A percentile compares a stretch with the other conserved stretches of the same genome.
Evolutionary conservation across 495 filamentous ascomycete species (phyloP).

Genomic region (Daldinia decipiens): DNA sequence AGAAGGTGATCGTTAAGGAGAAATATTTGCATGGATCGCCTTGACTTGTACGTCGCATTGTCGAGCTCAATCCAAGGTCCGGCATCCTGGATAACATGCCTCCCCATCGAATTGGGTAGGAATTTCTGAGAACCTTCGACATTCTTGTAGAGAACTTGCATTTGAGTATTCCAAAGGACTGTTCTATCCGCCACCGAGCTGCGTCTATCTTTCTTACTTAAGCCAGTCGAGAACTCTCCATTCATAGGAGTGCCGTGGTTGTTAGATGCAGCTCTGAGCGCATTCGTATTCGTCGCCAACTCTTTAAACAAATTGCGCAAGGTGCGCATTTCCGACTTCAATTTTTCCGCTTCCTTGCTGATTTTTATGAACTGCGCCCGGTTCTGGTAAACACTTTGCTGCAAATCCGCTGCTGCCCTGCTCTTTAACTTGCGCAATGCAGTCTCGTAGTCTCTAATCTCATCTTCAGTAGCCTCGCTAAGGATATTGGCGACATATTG

Average conservation of each 20-base stretch:
- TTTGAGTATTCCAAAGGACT: constrained; percentile 91
- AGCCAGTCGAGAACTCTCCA: constrained; percentile 57
- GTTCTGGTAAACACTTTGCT: constrained; percentile 97
- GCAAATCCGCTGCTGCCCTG: constrained; percentile 86
- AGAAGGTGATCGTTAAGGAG: constrained; percentile 95
- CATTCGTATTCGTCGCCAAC: constrained; percentile 75
- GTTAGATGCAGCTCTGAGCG: constrained; percentile 74
- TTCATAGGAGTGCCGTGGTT: constrained; percentile 45
- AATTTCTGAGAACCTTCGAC: constrained; percentile 98
- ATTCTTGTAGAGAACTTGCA: constrained; percentile 88
- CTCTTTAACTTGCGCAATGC: constrained; percentile 81
- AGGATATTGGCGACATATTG: constrained; percentile 84
- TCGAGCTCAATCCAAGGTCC: constrained; percentile 95
- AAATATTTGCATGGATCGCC: constrained; percentile 85
- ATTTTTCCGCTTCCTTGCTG: constrained; percentile 97
- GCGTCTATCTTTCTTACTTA: constrained; percentile 74
- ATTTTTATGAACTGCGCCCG: constrained; percentile 99
- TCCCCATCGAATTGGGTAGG: constrained; percentile 86
- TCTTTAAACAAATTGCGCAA: constrained; percentile 90
- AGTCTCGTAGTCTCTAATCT: constrained; percentile 84
- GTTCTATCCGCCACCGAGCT: constrained; percentile 94
- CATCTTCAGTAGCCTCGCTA: constrained; percentile 91
- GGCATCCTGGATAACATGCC: constrained; percentile 91
- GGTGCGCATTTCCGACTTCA: constrained; percentile 94
- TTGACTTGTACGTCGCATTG: constrained; percentile 93